A percentile compares a stretch with the other conserved stretches of the same genome.
Evolutionary conservation across 345 rosid genomes (phyloP).

Genomic region (Leavenworthia alabamica): DNA sequence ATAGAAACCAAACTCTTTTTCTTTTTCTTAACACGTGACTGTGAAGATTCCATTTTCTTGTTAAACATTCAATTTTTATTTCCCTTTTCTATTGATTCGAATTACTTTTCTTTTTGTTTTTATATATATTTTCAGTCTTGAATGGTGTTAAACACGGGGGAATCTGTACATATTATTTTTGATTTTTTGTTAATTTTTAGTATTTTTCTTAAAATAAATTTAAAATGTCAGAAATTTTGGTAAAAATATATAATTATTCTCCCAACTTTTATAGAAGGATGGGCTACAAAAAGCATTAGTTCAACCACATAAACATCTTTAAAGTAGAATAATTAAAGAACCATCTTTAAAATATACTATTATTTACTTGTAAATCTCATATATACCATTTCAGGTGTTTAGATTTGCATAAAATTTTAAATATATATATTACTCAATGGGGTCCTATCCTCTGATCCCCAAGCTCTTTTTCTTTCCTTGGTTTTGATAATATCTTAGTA

Average conservation of each 20-base stretch:
- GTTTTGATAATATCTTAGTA: not conserved
- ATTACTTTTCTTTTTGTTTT: not conserved
- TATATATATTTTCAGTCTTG: not conserved
- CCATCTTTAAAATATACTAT: not conserved
- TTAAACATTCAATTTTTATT: constrained; percentile 1
- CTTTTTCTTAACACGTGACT: constrained; percentile 29
- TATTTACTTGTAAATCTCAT: not conserved
- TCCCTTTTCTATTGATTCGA: not conserved
- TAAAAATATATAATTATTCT: constrained; percentile 12
- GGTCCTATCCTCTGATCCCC: constrained; percentile 28
- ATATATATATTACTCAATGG: not conserved
- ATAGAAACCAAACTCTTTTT: constrained; percentile 25
- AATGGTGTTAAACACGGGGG: constrained; percentile 13
- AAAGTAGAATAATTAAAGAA: constrained; percentile 14
- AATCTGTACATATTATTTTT: constrained; percentile 6
- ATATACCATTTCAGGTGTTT: constrained; percentile 16
- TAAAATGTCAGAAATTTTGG: constrained; percentile 18
- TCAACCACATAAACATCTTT: not conserved
- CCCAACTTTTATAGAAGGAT: constrained; percentile 1
- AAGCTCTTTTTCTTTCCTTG: constrained; percentile 19
- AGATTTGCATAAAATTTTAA: not conserved
- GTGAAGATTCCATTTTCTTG: constrained; percentile 30
- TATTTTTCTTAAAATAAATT: not conserved
- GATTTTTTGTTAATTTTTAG: constrained; percentile 1
- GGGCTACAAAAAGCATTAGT: constrained; percentile 3